Evolutionary conservation across 2,329 filamentous ascomycete species (phyloP).

Genomic region (Malbranchea zuffiana): DNA sequence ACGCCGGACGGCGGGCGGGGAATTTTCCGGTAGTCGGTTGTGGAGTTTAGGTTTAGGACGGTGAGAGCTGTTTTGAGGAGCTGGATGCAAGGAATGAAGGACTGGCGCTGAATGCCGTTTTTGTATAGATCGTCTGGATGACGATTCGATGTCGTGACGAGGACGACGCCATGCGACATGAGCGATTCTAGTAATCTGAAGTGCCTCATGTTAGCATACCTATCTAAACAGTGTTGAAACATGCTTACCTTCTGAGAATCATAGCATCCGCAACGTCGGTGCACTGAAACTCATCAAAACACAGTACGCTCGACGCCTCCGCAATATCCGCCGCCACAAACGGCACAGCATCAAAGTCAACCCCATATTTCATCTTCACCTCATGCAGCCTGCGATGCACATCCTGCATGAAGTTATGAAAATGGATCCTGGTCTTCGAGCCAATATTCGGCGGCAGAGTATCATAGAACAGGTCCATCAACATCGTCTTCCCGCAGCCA

Average conservation of each 20-base stretch:
- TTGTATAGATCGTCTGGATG: slow-evolving; percentile 95
- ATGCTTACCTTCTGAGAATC: slow-evolving; percentile 68
- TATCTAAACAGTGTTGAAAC: not conserved
- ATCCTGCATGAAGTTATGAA: slow-evolving; percentile 99
- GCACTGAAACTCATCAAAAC: slow-evolving; percentile 98
- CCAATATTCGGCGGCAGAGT: slow-evolving; percentile 70
- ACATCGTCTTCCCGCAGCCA: slow-evolving; percentile 95
- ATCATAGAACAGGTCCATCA: slow-evolving; percentile 98
- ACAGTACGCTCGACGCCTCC: slow-evolving; percentile 70
- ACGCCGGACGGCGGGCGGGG: slow-evolving; percentile 85
- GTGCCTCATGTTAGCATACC: not conserved
- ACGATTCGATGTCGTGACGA: slow-evolving; percentile 94
- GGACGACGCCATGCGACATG: slow-evolving; percentile 92
- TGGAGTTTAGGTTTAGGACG: slow-evolving; percentile 88
- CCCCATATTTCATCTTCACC: slow-evolving; percentile 80
- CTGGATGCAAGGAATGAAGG: slow-evolving; percentile 89
- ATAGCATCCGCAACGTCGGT: slow-evolving; percentile 98
- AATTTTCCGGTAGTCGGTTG: slow-evolving; percentile 95
- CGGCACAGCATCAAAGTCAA: slow-evolving; percentile 78
- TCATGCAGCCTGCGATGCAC: slow-evolving; percentile 83
- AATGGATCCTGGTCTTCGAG: slow-evolving; percentile 86
- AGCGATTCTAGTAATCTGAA: slow-evolving; percentile 66
- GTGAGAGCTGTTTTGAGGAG: slow-evolving; percentile 74
- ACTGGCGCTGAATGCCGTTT: slow-evolving; percentile 92
- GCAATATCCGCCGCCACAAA: slow-evolving; percentile 94